Evolutionary conservation across 2,329 filamentous ascomycete species (phyloP).

Genomic region (Colletotrichum lupini): DNA sequence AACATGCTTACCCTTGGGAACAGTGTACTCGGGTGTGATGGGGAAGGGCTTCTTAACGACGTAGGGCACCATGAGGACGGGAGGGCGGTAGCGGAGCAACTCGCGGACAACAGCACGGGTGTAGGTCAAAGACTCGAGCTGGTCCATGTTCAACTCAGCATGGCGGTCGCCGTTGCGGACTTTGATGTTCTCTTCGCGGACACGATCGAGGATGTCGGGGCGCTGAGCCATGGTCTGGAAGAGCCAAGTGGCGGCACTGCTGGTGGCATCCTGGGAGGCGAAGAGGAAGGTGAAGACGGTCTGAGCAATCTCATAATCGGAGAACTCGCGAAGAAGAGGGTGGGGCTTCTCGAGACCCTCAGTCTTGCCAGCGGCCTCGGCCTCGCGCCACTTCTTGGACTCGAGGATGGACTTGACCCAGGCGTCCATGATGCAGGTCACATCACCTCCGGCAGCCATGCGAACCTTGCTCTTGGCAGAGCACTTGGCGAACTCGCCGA

Average conservation of each 20-base stretch:
- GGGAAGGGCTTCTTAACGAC: slow-evolving; percentile 95
- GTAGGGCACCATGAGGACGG: slow-evolving; percentile 97
- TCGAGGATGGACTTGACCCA: slow-evolving; percentile 93
- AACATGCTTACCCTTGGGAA: slow-evolving; percentile 76
- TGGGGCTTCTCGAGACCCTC: slow-evolving; percentile 83
- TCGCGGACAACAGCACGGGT: slow-evolving; percentile 93
- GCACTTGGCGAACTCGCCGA: slow-evolving; percentile 90
- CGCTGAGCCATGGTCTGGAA: slow-evolving; percentile 95
- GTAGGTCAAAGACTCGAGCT: slow-evolving; percentile 89
- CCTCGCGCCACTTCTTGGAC: slow-evolving; percentile 83
- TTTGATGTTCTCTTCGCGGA: slow-evolving; percentile 89
- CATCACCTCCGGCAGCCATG: slow-evolving; percentile 87
- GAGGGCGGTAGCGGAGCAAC: slow-evolving; percentile 91
- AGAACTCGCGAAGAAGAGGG: slow-evolving; percentile 86
- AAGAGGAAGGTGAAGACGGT: slow-evolving; percentile 97
- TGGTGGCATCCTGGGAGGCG: slow-evolving; percentile 96
- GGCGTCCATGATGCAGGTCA: slow-evolving; percentile 93
- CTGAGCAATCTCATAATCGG: slow-evolving; percentile 90
- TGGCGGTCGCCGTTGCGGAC: slow-evolving; percentile 80
- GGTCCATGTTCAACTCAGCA: slow-evolving; percentile 79
- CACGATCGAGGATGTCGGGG: slow-evolving; percentile 89
- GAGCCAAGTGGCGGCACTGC: slow-evolving; percentile 91
- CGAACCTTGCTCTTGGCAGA: slow-evolving; percentile 92
- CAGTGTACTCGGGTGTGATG: slow-evolving; percentile 87
- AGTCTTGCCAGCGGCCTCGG: slow-evolving; percentile 76